These are phyloP conservation scores for Phytophthora sojae DNA, from an alignment of 352 stramenopile genomes.

Conservation along the genomic window DNA sequence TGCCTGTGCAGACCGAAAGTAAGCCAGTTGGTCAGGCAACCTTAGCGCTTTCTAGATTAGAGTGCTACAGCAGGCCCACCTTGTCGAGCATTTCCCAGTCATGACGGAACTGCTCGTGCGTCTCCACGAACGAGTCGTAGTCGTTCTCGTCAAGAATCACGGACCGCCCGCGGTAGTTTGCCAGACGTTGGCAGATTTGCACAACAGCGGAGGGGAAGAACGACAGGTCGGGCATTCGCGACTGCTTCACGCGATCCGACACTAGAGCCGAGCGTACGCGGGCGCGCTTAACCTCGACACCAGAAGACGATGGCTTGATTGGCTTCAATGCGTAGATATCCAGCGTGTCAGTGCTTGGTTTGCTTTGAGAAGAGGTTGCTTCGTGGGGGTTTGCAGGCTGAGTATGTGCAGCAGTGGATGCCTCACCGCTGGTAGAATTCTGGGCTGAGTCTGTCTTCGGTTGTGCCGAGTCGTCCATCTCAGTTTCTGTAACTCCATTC, in stretches of 20 bases:
- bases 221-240: slow-evolving; percentile 55
- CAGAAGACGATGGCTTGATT: slow-evolving; percentile 26
- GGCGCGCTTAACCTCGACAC: slow-evolving; percentile 51
- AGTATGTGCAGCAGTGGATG: background rate
- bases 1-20: slow-evolving; percentile 30
- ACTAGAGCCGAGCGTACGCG: slow-evolving; percentile 47
- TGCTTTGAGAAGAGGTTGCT: slow-evolving; percentile 2
- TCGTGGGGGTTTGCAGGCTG: background rate
- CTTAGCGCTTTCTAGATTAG: background rate
- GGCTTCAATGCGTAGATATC: slow-evolving; percentile 31
- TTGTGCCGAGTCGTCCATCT: slow-evolving; percentile 7
- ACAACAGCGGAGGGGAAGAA: slow-evolving; percentile 55
- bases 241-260: slow-evolving; percentile 44
- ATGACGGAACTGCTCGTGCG: slow-evolving; percentile 52
- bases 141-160: slow-evolving; percentile 71
- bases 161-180: slow-evolving; percentile 55
- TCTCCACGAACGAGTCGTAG: slow-evolving; percentile 60
- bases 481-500: slow-evolving; percentile 1
- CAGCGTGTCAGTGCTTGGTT: background rate
- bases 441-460: background rate
- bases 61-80: slow-evolving; percentile 17
- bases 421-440: too few species aligned
- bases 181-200: slow-evolving; percentile 65
- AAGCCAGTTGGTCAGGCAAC: background rate
- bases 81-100: slow-evolving; percentile 82